Conservation (phyloP, 805 yeast species). For the Scheffersomyces ergatensis region DNA sequence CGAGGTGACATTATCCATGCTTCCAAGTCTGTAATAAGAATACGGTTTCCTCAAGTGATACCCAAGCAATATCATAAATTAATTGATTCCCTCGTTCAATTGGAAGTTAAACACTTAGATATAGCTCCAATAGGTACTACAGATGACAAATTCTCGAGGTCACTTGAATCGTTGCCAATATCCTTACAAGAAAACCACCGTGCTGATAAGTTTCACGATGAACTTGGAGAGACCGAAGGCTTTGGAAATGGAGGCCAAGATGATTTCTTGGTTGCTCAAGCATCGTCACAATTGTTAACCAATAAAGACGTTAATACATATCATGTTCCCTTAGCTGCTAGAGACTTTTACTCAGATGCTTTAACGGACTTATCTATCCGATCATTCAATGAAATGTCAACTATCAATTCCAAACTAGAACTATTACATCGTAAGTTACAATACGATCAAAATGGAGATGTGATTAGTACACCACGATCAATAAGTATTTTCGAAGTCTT, state of each 20-base stretch:
- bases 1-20: slow-evolving; percentile 57
- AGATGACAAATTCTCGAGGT: slow-evolving; percentile 26
- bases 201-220: background rate
- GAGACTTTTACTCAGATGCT: slow-evolving; percentile 31
- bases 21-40: slow-evolving; percentile 40
- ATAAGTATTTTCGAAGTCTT: slow-evolving; percentile 36
- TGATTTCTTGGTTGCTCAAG: slow-evolving; percentile 32
- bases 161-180: slow-evolving; percentile 16
- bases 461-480: slow-evolving; percentile 26
- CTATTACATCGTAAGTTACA: slow-evolving; percentile 46
- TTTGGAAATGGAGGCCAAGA: slow-evolving; percentile 11
- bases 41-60: slow-evolving; percentile 55
- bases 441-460: slow-evolving; percentile 30
- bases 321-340: slow-evolving; percentile 32
- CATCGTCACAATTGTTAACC: slow-evolving; percentile 30
- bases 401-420: slow-evolving; percentile 41
- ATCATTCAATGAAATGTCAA: slow-evolving; percentile 40
- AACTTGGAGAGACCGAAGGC: slow-evolving; percentile 3
- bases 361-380: slow-evolving; percentile 36
- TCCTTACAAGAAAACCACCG: slow-evolving; percentile 7
- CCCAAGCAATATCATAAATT: slow-evolving; percentile 23
- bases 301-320: slow-evolving; percentile 34
- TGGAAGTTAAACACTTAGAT: slow-evolving; percentile 28
- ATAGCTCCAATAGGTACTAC: slow-evolving; percentile 39
- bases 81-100: slow-evolving; percentile 19